Base-by-base conservation (phyloP, 148 eudicot genomes). In the Spergularia marina region DNA sequence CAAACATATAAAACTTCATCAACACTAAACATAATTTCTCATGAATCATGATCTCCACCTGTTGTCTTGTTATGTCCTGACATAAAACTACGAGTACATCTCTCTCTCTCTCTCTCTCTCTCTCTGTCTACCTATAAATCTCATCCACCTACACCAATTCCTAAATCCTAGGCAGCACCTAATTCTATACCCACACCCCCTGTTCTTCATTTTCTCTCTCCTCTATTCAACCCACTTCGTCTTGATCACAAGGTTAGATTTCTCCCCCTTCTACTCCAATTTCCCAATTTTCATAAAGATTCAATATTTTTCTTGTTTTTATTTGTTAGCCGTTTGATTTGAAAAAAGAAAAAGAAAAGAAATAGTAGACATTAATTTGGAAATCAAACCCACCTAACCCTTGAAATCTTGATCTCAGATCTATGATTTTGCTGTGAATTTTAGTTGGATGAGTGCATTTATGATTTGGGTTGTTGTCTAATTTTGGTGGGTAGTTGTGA, bases 401-500 rank as follows among this genome's bases (percentile, higher is more conserved):
- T 53, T 30, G 30, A 53, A 47, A 70, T 70, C 21, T 70, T 70
- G 44, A 70, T 70, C 60, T 53, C 44, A 53, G 73, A 70, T 70
- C 73, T 70, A 25, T 70, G 47, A 8, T 25, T 41, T 53, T 30
- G 15, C 41, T 70, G 73, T 70, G 16, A 53, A 25, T 12, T 25
- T 70, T 70, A 53, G 58, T 53, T 53, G n/a, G 60, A 53, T 70
- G 30, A 8, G 34, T 53, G 52, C 23, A 15, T 23, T 53, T 7
- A 23, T 70, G 40, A 53, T 15, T 54, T 70, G 73, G 73, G 73
- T 70, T 53, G 12, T 70, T 70, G 73, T 70, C 53, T 70, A 53
- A 70, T 70, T 70, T 70, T 53, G 20, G 41, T 53, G 73, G 73
- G 73, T 70, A 70, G 73, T 63, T 53, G 12, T n/a, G 18, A 44